Evolutionary conservation across 176 grass and related monocot species (phyloP), one percentile per base, ranked within the genome.

Genomic region (Carex littledalei): DNA sequence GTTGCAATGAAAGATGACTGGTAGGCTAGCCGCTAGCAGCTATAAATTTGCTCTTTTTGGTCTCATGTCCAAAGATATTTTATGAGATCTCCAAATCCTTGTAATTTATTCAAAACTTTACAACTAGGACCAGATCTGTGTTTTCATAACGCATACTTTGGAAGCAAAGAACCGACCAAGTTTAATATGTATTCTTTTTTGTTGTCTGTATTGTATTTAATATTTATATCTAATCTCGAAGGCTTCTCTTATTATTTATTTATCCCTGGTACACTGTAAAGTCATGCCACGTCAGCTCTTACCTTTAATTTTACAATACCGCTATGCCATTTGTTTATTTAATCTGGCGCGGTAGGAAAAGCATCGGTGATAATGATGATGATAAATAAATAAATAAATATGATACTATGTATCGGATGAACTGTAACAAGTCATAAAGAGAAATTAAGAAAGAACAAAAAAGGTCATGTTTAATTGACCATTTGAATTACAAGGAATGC

Each of bases 41-140:
- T 64, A 64, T 3, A 29, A 64, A 64, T 64, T 64, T 11, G 4
- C 10, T 10, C 24, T 63, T 63, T 26, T 65, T 65, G 24, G 63
- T 12, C 24, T 31, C 24, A 11, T 64, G 22, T 31, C 62, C 62
- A 24, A 26, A 63, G 9, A 24, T 63, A 9, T 29, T 63, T 63
- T 11, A 63, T 26, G 10, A 31, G 64, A 12, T 67, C 31, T 67
- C 32, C 14, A 37, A 69, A 41, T 21, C n/a, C n/a, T 63, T 21
- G 20, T 63, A 63, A 63, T 63, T 63, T 63, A 63, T 63, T 8
- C 6, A 71, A 45, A 20, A 47, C 68, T 72, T 72, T 72, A 72
- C 68, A 72, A 72, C 68, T n/a, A 72, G 7, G 37, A 72, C 17
- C 35, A 71, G 68, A 71, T 71, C 68, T 71, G 7, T 71, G 35